A percentile compares a stretch with the other conserved stretches of the same genome.
Conservation (phyloP, 225 moss, liverwort and hornwort genomes). For the Asterella californica region DNA sequence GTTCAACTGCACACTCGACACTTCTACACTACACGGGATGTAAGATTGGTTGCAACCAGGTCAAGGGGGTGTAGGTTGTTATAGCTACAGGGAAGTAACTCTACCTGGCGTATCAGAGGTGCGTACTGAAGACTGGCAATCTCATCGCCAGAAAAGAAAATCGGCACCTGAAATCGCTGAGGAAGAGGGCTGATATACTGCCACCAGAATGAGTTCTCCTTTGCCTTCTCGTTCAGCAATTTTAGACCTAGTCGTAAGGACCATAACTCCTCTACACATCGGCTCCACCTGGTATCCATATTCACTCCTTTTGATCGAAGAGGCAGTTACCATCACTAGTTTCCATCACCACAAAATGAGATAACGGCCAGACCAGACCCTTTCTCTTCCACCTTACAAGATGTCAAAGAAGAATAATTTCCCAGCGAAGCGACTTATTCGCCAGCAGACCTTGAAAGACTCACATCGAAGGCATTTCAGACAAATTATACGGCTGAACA, state of each 20-base stretch:
- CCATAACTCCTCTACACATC: slow-evolving; percentile 69
- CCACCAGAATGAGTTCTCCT: slow-evolving; percentile 55
- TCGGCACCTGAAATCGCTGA: slow-evolving; percentile 47
- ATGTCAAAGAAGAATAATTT: neutral
- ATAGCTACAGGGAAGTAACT: neutral
- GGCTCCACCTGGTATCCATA: slow-evolving; percentile 22
- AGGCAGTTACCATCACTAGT: slow-evolving; percentile 13
- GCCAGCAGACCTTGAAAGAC: too few species aligned
- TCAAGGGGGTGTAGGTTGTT: too few species aligned
- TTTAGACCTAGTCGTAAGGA: slow-evolving; percentile 64
- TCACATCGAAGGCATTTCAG: too few species aligned
- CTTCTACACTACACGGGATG: neutral
- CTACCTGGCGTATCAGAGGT: slow-evolving; percentile 60
- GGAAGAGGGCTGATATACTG: slow-evolving; percentile 59
- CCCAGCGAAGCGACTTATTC: neutral
- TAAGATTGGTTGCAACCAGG: too few species aligned
- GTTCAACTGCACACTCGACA: neutral
- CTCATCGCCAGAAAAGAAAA: slow-evolving; percentile 54
- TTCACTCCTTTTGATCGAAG: slow-evolving; percentile 17
- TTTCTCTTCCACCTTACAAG: neutral
- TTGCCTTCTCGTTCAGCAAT: slow-evolving; percentile 52
- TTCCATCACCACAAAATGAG: slow-evolving; percentile 7
- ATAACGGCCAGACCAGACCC: neutral
- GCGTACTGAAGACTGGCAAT: slow-evolving; percentile 58
- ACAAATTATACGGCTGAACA: too few species aligned